Conservation (phyloP, 176 grass and related monocot genomes). For the Oryza glaberrima region DNA sequence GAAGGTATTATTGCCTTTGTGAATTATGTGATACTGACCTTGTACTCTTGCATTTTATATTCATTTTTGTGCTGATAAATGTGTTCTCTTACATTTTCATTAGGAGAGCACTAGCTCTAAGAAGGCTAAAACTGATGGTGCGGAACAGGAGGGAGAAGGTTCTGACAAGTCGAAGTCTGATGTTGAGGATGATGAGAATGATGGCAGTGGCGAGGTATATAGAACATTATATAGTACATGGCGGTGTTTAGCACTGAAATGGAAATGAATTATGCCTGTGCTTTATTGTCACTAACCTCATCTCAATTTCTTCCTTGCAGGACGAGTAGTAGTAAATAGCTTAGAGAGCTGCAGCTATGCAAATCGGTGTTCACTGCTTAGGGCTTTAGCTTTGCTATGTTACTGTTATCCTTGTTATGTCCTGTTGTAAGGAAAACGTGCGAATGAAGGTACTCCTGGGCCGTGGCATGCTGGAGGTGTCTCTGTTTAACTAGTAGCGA, state of each 20-base stretch:
- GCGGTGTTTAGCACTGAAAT: background rate
- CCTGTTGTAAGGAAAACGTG: slow-evolving; percentile 46
- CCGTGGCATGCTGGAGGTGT: slow-evolving; percentile 33
- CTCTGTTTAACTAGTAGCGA: slow-evolving; percentile 32
- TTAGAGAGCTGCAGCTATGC: slow-evolving; percentile 38
- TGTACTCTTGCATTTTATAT: slow-evolving; percentile 21
- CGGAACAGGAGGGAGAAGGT: slow-evolving; percentile 58
- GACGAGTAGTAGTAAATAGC: slow-evolving; percentile 69
- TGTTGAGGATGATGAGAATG: slow-evolving; percentile 72
- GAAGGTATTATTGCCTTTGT: slow-evolving; percentile 43
- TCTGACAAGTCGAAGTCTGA: slow-evolving; percentile 90
- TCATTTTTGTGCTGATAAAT: slow-evolving; percentile 21
- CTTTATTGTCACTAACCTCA: slow-evolving; percentile 40
- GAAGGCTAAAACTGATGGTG: slow-evolving; percentile 61
- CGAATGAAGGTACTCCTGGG: slow-evolving; percentile 37
- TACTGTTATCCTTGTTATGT: slow-evolving; percentile 40
- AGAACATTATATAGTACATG: background rate
- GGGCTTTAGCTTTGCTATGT: slow-evolving; percentile 43
- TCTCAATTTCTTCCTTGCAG: slow-evolving; percentile 41
- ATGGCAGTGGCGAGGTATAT: slow-evolving; percentile 52
- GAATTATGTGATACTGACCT: background rate
- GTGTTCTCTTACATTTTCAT: slow-evolving; percentile 6
- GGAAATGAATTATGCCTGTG: background rate
- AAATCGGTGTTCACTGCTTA: slow-evolving; percentile 46
- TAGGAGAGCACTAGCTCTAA: slow-evolving; percentile 59